These are phyloP conservation scores for Globisporangium radiosum DNA, from an alignment of 352 stramenopile genomes.

Conservation along the genomic window DNA sequence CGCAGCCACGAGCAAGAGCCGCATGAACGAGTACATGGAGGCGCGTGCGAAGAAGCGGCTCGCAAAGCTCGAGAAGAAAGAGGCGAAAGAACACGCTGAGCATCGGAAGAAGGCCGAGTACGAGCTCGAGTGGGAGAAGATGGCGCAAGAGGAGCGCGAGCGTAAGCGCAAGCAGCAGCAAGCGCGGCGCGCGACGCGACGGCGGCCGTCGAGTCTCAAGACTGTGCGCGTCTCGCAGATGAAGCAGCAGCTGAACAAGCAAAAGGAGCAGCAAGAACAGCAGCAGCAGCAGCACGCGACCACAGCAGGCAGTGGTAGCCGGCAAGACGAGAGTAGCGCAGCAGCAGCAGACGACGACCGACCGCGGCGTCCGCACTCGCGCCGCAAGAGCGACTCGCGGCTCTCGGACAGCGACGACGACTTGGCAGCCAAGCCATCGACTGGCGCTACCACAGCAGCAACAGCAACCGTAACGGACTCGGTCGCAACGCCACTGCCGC, in stretches of 20 bases:
- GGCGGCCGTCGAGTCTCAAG: conserved; percentile 76
- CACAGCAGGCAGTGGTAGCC: conserved; percentile 4
- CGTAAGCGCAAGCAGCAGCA: conserved; percentile 78
- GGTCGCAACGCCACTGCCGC: conserved; percentile 44
- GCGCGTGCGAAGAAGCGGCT: conserved; percentile 65
- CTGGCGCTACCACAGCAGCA: not conserved
- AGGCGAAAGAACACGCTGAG: conserved; percentile 66
- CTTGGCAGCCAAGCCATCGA: conserved; percentile 2
- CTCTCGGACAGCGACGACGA: conserved; percentile 60
- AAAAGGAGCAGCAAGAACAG: conserved; percentile 43
- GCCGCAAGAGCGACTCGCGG: conserved; percentile 40
- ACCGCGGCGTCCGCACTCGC: conserved; percentile 17
- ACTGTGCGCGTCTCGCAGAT: conserved; percentile 79
- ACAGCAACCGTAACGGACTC: not conserved
- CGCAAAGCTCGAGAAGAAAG: conserved; percentile 71
- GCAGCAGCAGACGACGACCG: conserved; percentile 19
- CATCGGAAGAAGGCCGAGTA: conserved; percentile 79
- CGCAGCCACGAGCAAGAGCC: conserved; percentile 40
- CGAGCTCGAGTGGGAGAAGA: conserved; percentile 86
- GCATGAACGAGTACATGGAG: conserved; percentile 90
- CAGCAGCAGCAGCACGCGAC: conserved; percentile 14
- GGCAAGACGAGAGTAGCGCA: conserved; percentile 19
- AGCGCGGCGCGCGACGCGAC: conserved; percentile 48
- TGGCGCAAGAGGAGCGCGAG: conserved; percentile 82
- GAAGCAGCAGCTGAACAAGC: conserved; percentile 76